Base-by-base conservation (phyloP, 106 monocot species). In the Acanthochlamys bracteata region DNA sequence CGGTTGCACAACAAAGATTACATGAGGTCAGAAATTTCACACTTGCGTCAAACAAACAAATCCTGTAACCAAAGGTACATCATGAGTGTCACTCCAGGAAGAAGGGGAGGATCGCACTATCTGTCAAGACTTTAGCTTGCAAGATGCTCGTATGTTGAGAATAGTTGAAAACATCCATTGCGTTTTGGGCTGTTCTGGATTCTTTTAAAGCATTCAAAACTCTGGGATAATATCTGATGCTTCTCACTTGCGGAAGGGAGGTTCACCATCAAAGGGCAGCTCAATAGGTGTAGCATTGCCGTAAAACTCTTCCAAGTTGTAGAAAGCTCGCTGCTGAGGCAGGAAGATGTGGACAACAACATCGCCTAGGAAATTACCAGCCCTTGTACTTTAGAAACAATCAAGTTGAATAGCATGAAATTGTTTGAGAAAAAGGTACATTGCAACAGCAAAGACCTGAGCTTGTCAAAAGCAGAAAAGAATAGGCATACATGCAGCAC, bases 341-440 rank as follows among this genome's bases (percentile, higher is more conserved):
- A 92, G 85, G 72, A 99, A 99, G 79, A 99, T 99, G 61, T 99
- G 98, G 15, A 99, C 98, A 65, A 99, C 92, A 11, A 92, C 98
- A 69, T 99, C 98, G 67, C 98, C 98, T 99, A 83, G 68, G 71
- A 41, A 17, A 24, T 8, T 33, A 42, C 41, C 19, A 60, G 39
- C 53, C n/a, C n/a, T n/a, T n/a, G n/a, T n/a, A n/a, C n/a, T n/a
- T n/a, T n/a, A n/a, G n/a, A n/a, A n/a, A n/a, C n/a, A n/a, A n/a
- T n/a, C n/a, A n/a, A n/a, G n/a, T n/a, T n/a, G n/a, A 33, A 33
- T 6, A 33, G 6, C 33, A 33, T 33, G 33, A 33, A 33, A 33
- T 1, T 6, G 1, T 33, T 33, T 33, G 33, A 33, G 33, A 33
- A 33, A 33, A 33, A 33, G 33, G 33, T 33, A 6, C 33, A n/a